phyloP scores from a whole-genome alignment of 345 rosid species.

The Populus nigra region DNA sequence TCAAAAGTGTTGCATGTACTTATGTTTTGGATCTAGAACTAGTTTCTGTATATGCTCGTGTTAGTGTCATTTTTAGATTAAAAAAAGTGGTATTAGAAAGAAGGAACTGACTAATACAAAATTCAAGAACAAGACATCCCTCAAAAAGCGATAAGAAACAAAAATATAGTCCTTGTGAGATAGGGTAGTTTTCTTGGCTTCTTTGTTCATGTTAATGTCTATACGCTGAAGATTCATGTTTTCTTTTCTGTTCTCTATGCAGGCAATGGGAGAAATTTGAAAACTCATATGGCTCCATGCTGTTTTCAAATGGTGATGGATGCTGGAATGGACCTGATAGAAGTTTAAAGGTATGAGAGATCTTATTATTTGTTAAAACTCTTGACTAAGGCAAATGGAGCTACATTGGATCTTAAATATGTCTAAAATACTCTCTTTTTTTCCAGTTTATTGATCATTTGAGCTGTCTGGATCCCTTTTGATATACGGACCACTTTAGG shows the following conservation, averaged over 20 bases:
- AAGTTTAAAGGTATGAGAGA: slow-evolving; percentile 66
- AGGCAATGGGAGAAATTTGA: slow-evolving; percentile 91
- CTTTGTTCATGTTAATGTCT: neutral
- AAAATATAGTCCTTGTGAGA: too few relatives aligned
- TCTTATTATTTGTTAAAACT: neutral
- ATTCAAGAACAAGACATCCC: too few relatives aligned
- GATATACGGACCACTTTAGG: neutral
- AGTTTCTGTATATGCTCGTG: neutral
- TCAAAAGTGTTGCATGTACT: neutral
- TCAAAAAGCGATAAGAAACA: too few relatives aligned
- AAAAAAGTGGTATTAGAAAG: too few relatives aligned
- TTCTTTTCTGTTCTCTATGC: neutral
- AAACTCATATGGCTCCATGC: slow-evolving; percentile 56
- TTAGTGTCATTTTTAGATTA: too few relatives aligned
- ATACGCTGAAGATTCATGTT: too few relatives aligned
- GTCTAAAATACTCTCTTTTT: neutral
- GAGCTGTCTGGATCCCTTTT: neutral
- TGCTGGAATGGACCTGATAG: slow-evolving; percentile 99
- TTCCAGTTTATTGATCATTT: neutral
- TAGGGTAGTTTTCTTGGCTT: too few relatives aligned
- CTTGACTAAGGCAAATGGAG: neutral
- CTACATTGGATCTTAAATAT: neutral
- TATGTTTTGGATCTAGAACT: neutral
- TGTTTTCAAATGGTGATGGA: slow-evolving; percentile 70
- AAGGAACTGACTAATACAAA: too few relatives aligned